Percentiles rank a stretch among this genome's conserved stretches.
These are phyloP conservation scores for Elsinoe australis DNA, from an alignment of 2,329 filamentous ascomycete genomes.

Conservation along the genomic window DNA sequence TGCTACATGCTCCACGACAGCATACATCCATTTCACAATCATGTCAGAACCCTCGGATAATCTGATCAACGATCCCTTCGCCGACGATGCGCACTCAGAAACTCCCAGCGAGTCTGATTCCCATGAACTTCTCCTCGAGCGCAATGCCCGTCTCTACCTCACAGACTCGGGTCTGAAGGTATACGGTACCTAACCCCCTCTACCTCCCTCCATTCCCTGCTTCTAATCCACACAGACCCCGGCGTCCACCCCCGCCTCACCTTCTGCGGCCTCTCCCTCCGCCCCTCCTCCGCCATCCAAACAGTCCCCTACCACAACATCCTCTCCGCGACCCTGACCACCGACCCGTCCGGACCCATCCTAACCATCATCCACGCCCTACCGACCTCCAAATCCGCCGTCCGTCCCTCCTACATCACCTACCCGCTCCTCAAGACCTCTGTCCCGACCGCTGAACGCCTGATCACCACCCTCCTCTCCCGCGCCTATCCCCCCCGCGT, in stretches of 20 bases:
- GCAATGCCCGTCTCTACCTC: conserved; percentile 53
- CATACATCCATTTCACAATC: background rate
- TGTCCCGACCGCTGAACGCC: conserved; percentile 47
- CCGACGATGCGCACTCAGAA: conserved; percentile 16
- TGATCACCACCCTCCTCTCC: conserved; percentile 58
- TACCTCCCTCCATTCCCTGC: background rate
- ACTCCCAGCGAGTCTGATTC: conserved; percentile 35
- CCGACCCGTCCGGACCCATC: conserved; percentile 39
- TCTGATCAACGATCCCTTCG: conserved; percentile 18
- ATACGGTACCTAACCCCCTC: conserved; percentile 40
- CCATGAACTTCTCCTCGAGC: conserved; percentile 37
- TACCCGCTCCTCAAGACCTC: conserved; percentile 51
- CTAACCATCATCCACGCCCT: conserved; percentile 68
- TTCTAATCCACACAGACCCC: conserved; percentile 40
- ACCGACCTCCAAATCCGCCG: conserved; percentile 44
- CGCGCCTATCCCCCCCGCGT: conserved; percentile 60
- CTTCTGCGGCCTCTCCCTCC: conserved; percentile 51
- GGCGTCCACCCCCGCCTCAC: conserved; percentile 42
- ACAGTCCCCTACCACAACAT: conserved; percentile 74
- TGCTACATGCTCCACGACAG: background rate
- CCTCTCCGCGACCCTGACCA: conserved; percentile 63
- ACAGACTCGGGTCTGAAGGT: conserved; percentile 54
- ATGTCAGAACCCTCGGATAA: background rate
- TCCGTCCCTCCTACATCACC: conserved; percentile 54
- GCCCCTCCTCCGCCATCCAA: conserved; percentile 43